phyloP scores from a whole-genome alignment of 768 basidiomycete species.

The Tulasnella sp. region DNA sequence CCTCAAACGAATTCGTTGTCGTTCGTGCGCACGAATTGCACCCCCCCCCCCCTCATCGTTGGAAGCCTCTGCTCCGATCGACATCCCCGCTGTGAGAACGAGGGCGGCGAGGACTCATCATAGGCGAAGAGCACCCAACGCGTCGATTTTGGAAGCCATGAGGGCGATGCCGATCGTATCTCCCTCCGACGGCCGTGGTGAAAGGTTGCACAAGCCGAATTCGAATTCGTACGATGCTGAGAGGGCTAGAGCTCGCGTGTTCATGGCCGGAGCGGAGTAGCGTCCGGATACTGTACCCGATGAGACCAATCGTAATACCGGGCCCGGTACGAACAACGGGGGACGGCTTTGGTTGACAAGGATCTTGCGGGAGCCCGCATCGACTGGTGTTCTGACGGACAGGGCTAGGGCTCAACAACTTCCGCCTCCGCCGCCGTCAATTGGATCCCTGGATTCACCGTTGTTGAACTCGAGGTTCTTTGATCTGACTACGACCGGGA shows the following conservation, averaged over 20 bases:
- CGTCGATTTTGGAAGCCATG: neutral
- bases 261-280: neutral
- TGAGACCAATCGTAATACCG: neutral
- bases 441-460: neutral
- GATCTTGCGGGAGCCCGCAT: neutral
- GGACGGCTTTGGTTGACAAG: neutral
- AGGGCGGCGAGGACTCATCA: neutral
- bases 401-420: neutral
- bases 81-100: neutral
- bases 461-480: neutral
- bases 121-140: neutral
- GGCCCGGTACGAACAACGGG: neutral
- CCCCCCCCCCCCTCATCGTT: neutral
- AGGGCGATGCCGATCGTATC: neutral
- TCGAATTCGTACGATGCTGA: neutral
- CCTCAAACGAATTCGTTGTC: no score
- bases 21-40: neutral
- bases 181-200: neutral
- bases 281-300: neutral
- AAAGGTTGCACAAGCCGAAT: neutral
- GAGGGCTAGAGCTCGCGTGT: neutral
- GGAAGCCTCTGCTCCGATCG: neutral
- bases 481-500: neutral
- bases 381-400: neutral
- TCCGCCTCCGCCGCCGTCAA: neutral